Base-by-base conservation (phyloP, 768 basidiomycete species). In the Vararia minispora region DNA sequence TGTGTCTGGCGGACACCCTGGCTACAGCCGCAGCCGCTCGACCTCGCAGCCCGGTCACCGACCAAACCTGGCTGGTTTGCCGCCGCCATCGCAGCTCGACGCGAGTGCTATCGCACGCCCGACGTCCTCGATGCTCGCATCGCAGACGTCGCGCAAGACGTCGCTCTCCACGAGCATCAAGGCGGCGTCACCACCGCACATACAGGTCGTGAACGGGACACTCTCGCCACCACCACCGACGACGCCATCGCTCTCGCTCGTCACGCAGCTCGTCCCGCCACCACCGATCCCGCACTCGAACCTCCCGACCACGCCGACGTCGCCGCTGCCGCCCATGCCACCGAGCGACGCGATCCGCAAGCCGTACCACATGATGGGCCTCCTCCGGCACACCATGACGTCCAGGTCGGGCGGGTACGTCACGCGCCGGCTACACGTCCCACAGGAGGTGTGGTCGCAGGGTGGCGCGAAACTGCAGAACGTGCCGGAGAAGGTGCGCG, bases 361-460 rank as follows among this genome's bases (percentile, higher is more conserved):
- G 50, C 90, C 90, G 8, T 94, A 91, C 54, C 82, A 90, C 55
- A 72, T 94, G 72, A 91, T 94, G 88, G 65, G 67, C 43, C 70
- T 87, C 17, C 63, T 94, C 26, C 69, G 77, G 43, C 73, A 65
- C 36, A 88, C 88, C 20, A 92, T 92, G 76, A 71, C 66, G 26
- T 77, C 76, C 26, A 66, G 70, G 43, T 76, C 81, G 4, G 90
- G 90, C n/a, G 88, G 86, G 23, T 92, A 91, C 56, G 65, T 94
- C 40, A 90, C 87, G 12, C 79, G 79, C 32, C 73, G 81, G 32
- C 59, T 94, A 47, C 89, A 90, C 57, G 83, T 94, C 21, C 88
- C 90, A 11, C 75, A 76, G 39, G 85, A 87, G 52, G 82, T 91
- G 17, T 94, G 90, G 90, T 83, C 85, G 30, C 84, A 88, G 54